A percentile compares a stretch with the other conserved stretches of the same genome.
Evolutionary conservation across 2,329 filamentous ascomycete genomes (phyloP).

Genomic region (Bisporella sp.): DNA sequence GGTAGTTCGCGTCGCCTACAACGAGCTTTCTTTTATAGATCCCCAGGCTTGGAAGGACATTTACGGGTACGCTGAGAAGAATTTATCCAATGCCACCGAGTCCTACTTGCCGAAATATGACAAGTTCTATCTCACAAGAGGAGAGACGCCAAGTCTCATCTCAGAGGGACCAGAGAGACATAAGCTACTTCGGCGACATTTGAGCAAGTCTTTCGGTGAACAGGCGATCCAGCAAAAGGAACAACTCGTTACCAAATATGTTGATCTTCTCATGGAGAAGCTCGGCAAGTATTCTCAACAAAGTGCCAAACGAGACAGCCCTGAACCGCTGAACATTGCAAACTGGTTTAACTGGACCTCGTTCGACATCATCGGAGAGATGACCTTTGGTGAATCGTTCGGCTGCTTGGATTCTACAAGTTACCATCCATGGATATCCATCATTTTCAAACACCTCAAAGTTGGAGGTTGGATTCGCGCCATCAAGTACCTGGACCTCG

Average conservation of each 20-base stretch:
- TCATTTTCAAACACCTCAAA: not conserved
- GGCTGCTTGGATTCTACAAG: not conserved
- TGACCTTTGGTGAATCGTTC: not conserved
- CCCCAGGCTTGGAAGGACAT: constrained; percentile 3
- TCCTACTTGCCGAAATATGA: not conserved
- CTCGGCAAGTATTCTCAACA: not conserved
- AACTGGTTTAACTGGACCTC: not conserved
- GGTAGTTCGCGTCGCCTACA: constrained; percentile 21
- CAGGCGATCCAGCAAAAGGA: not conserved
- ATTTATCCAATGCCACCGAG: not conserved
- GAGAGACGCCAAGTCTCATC: not conserved
- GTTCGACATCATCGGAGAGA: not conserved
- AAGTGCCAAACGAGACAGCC: not conserved
- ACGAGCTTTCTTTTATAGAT: constrained; percentile 23
- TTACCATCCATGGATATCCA: not conserved
- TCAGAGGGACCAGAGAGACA: not conserved
- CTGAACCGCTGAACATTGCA: not conserved
- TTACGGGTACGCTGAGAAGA: not conserved
- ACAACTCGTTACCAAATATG: not conserved
- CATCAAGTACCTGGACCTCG: not conserved
- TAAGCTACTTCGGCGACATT: not conserved
- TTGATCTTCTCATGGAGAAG: not conserved
- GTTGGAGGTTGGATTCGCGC: not conserved
- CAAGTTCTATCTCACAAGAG: not conserved
- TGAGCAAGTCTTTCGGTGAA: not conserved